These are phyloP conservation scores for Calonectria pteridis DNA, from an alignment of 2,329 filamentous ascomycete genomes.

Conservation along the genomic window DNA sequence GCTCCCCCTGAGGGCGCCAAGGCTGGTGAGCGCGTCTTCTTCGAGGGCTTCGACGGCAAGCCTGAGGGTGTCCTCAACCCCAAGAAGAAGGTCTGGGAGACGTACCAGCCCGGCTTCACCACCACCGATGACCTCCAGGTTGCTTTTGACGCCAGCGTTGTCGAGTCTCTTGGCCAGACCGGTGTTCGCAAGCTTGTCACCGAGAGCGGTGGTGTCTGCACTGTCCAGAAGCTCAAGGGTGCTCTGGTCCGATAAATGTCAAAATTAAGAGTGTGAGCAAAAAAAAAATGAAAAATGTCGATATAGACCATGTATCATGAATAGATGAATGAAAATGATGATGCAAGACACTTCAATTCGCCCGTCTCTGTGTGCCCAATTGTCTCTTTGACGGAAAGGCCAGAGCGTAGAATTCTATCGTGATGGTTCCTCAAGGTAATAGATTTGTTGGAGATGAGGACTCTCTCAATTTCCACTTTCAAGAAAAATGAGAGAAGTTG, in stretches of 20 bases:
- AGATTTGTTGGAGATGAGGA: neutral
- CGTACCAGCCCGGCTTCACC: constrained; percentile 94
- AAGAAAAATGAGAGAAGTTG: neutral
- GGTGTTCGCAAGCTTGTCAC: constrained; percentile 79
- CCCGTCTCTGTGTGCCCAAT: neutral
- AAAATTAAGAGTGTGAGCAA: neutral
- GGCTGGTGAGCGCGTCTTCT: constrained; percentile 90
- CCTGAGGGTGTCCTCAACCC: constrained; percentile 95
- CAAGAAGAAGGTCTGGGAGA: constrained; percentile 99
- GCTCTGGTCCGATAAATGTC: constrained; percentile 81
- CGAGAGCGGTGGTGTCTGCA: constrained; percentile 83
- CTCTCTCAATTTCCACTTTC: neutral
- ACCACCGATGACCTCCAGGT: constrained; percentile 86
- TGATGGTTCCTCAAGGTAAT: neutral
- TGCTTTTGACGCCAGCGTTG: constrained; percentile 83
- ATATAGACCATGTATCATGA: neutral
- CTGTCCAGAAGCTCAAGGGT: constrained; percentile 82
- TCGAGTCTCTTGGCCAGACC: constrained; percentile 81
- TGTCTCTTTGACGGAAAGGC: no score
- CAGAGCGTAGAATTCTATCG: neutral
- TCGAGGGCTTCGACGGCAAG: constrained; percentile 94
- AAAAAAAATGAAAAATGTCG: constrained; percentile 17
- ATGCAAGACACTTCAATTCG: neutral
- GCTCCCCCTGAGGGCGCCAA: constrained; percentile 81
- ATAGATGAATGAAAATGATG: constrained; percentile 22